Evolutionary conservation across 805 yeast species (phyloP).

Genomic region (Kazachstania psychrophila): DNA sequence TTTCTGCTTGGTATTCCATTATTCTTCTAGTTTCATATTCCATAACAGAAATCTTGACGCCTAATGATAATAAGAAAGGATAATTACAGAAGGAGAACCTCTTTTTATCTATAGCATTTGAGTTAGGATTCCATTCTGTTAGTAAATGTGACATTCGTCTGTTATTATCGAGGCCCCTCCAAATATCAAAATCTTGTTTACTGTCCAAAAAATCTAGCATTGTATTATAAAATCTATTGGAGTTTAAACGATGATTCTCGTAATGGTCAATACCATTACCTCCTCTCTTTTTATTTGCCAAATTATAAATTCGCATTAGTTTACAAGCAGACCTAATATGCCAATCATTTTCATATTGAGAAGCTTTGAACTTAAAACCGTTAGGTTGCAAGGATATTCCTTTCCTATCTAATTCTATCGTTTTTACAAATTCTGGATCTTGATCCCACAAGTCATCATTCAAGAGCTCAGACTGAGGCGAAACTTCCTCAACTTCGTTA

Average conservation of each 20-base stretch:
- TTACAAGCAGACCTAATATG: constrained; percentile 60
- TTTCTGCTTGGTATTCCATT: constrained; percentile 84
- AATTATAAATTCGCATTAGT: constrained; percentile 45
- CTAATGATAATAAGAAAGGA: constrained; percentile 75
- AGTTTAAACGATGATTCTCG: constrained; percentile 24
- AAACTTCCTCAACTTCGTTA: not conserved
- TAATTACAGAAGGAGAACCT: constrained; percentile 57
- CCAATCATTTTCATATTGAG: constrained; percentile 69
- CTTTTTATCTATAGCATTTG: constrained; percentile 3
- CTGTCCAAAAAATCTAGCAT: constrained; percentile 73
- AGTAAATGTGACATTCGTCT: not conserved
- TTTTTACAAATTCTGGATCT: constrained; percentile 1
- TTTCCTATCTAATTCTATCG: not conserved
- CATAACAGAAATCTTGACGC: constrained; percentile 69
- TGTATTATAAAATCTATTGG: constrained; percentile 52
- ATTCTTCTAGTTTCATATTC: constrained; percentile 72
- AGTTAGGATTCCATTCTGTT: constrained; percentile 1
- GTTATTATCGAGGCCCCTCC: constrained; percentile 34
- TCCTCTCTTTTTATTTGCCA: constrained; percentile 35
- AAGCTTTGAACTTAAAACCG: constrained; percentile 25
- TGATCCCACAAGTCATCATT: constrained; percentile 3
- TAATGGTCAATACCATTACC: constrained; percentile 9
- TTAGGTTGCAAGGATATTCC: not conserved
- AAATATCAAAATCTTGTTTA: constrained; percentile 70
- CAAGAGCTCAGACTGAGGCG: not conserved